Evolutionary conservation across 352 stramenopile genomes (phyloP).

Genomic region (Phytophthora sansomeana): DNA sequence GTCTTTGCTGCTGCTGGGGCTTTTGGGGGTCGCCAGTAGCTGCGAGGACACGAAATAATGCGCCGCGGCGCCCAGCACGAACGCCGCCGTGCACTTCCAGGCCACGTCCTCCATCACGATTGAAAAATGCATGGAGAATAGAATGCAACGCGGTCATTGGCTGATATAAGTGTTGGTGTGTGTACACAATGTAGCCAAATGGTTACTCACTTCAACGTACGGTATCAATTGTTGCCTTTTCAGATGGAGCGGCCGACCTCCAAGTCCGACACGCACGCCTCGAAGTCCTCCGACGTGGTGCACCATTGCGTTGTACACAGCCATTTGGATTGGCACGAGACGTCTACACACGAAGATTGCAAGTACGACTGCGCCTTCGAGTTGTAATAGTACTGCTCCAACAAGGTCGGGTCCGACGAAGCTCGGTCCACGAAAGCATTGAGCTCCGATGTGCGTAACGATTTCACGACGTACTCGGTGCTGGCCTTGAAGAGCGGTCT

Average conservation of each 20-base stretch:
- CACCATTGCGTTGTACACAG: slow-evolving; percentile 79
- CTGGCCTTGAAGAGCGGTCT: slow-evolving; percentile 55
- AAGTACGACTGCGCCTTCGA: slow-evolving; percentile 72
- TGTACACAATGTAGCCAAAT: background rate
- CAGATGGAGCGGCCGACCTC: background rate
- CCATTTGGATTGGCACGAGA: slow-evolving; percentile 58
- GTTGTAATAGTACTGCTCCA: slow-evolving; percentile 83
- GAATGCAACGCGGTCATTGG: background rate
- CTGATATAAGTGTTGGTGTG: background rate
- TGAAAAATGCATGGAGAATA: background rate
- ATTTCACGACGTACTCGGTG: slow-evolving; percentile 55
- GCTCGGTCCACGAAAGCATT: slow-evolving; percentile 56
- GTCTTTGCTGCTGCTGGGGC: slow-evolving; percentile 14
- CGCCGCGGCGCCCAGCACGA: slow-evolving; percentile 73
- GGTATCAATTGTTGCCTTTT: background rate
- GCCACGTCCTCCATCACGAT: slow-evolving; percentile 62
- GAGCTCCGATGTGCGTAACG: slow-evolving; percentile 50
- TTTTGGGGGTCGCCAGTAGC: slow-evolving; percentile 26
- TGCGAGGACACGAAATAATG: slow-evolving; percentile 66
- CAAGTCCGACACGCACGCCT: slow-evolving; percentile 48
- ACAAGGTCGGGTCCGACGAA: slow-evolving; percentile 42
- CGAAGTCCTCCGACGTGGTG: slow-evolving; percentile 63
- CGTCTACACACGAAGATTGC: slow-evolving; percentile 48
- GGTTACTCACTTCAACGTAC: slow-evolving; percentile 15
- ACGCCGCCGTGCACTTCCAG: slow-evolving; percentile 84